phyloP scores from a whole-genome alignment of 345 rosid species.

The Psidium guajava region DNA sequence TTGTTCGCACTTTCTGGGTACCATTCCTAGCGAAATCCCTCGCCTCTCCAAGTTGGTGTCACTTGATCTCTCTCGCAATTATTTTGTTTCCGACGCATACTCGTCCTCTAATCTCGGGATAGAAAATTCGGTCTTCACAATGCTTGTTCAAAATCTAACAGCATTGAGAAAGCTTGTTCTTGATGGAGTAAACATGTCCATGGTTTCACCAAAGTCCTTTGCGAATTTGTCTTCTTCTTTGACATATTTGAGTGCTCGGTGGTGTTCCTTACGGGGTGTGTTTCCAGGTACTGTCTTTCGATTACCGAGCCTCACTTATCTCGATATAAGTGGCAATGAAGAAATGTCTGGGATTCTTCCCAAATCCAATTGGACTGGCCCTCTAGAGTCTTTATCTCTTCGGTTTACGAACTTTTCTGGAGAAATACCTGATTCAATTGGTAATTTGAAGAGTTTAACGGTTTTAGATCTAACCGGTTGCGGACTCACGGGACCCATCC shows the following conservation, averaged over 20 bases:
- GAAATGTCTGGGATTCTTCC: background rate
- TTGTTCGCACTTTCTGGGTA: background rate
- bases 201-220: no score
- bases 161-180: background rate
- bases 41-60: background rate
- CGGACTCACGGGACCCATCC: background rate
- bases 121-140: background rate
- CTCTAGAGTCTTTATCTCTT: background rate
- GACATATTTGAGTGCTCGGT: background rate
- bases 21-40: background rate
- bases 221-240: background rate
- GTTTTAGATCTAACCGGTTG: background rate
- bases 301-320: background rate
- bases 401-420: background rate
- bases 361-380: background rate
- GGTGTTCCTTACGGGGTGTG: background rate
- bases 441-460: background rate
- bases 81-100: accelerated
- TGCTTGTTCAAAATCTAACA: background rate
- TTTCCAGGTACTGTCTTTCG: background rate
- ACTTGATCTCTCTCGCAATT: background rate
- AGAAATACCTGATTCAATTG: background rate
- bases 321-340: background rate
- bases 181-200: no score
- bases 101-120: background rate